Percentiles rank a stretch among this genome's conserved stretches.
Conservation (phyloP, 2,329 filamentous ascomycete species). For the Neurospora crassa region DNA sequence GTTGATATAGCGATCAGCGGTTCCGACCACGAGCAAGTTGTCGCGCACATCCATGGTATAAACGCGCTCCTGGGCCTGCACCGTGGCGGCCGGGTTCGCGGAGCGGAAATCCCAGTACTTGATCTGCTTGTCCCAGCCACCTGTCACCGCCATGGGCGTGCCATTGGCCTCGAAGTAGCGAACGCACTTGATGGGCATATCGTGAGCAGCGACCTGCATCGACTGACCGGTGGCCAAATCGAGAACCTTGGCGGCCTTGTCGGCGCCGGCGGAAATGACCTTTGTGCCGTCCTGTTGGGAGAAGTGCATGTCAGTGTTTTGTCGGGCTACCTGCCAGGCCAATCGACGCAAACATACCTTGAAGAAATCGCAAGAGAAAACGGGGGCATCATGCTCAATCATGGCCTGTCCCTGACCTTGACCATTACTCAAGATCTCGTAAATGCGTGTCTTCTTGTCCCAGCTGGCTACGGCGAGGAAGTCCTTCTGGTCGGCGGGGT, state of each 20-base stretch:
- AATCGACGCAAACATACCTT: slow-evolving; percentile 49
- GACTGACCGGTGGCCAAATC: slow-evolving; percentile 63
- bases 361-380: slow-evolving; percentile 79
- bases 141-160: slow-evolving; percentile 78
- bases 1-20: slow-evolving; percentile 93
- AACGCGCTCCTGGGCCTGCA: slow-evolving; percentile 65
- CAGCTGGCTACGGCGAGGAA: slow-evolving; percentile 86
- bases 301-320: background rate
- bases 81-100: slow-evolving; percentile 52
- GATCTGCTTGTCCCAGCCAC: slow-evolving; percentile 84
- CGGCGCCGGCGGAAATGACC: slow-evolving; percentile 76
- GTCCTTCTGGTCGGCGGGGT: slow-evolving; percentile 47
- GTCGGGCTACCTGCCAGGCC: background rate
- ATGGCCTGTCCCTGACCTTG: slow-evolving; percentile 76
- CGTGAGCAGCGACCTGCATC: slow-evolving; percentile 72
- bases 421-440: slow-evolving; percentile 73
- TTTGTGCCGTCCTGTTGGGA: slow-evolving; percentile 71
- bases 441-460: slow-evolving; percentile 97
- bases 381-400: slow-evolving; percentile 79
- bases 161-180: slow-evolving; percentile 66
- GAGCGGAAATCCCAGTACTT: slow-evolving; percentile 80
- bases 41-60: slow-evolving; percentile 90
- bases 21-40: slow-evolving; percentile 82
- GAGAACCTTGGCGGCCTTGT: slow-evolving; percentile 83
- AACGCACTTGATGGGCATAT: slow-evolving; percentile 69